Conservation (phyloP, 371 early-diverging fungal species). For the Mortierella sp. region DNA sequence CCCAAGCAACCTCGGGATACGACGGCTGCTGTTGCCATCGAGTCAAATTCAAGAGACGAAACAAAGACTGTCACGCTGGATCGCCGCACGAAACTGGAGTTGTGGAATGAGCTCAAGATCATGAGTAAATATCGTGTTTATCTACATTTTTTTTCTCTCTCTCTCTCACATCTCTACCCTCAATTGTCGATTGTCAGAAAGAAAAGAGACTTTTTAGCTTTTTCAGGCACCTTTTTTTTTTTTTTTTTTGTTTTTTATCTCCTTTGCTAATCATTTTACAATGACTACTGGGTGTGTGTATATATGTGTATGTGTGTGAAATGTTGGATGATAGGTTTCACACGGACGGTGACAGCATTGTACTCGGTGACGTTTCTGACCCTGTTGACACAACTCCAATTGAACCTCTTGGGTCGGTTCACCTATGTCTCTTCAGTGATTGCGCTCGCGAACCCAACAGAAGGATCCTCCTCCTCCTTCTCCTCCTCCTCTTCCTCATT, state of each 20-base stretch:
- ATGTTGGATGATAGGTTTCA: constrained; percentile 76
- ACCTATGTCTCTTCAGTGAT: constrained; percentile 90
- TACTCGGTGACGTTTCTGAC: constrained; percentile 86
- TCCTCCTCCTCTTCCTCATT: too few relatives aligned
- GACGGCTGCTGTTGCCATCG: constrained; percentile 13
- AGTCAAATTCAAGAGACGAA: constrained; percentile 18
- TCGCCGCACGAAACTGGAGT: constrained; percentile 71
- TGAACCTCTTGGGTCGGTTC: constrained; percentile 91
- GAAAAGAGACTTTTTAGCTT: too few relatives aligned
- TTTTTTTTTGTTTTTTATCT: too few relatives aligned
- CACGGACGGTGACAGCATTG: constrained; percentile 81
- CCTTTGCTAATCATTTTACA: not conserved
- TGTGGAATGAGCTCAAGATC: constrained; percentile 92
- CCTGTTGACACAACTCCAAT: constrained; percentile 84
- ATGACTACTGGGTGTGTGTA: too few relatives aligned
- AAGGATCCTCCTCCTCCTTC: constrained; percentile 59
- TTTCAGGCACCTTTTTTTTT: too few relatives aligned
- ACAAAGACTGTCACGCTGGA: constrained; percentile 49
- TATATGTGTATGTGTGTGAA: too few relatives aligned
- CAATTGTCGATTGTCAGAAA: too few relatives aligned
- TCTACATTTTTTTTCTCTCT: too few relatives aligned
- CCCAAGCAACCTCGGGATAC: constrained; percentile 7
- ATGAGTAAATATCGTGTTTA: constrained; percentile 63
- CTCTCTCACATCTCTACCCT: too few relatives aligned
- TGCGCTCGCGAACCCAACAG: constrained; percentile 59